Evolutionary conservation across 2,329 filamentous ascomycete genomes (phyloP), one percentile per base, ranked within the genome.

Genomic region (Colletotrichum spinosum): DNA sequence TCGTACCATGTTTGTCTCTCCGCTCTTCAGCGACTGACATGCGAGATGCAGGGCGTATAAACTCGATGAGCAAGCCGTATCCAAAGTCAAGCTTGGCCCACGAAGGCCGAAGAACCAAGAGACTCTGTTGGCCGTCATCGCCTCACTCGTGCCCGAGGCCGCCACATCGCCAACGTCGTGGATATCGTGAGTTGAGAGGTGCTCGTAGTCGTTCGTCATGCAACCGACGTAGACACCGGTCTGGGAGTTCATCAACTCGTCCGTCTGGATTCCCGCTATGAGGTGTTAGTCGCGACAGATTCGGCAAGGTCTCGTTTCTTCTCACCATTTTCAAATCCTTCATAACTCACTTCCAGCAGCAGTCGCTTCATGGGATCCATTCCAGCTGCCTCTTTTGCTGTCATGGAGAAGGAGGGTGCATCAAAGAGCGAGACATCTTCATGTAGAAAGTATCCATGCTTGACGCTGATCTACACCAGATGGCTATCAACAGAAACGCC

Each of bases 141-240:
- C 63, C 35, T 9, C 50, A 13, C 61, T 64, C 55, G 50, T 38
- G 1, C 55, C 55, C 2, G 61, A 60, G 2, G 61, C 61, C 13
- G 60, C 61, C 6, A 64, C 35, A 45, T 60, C 61, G n/a, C 82
- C 82, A 38, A 83, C 78, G 2, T 79, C 80, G 56, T 81, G 78
- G 2, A 78, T 70, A 58, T 84, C 82, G 44, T 79, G 74, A 33
- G 81, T 78, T 2, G 80, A 70, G 35, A 80, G 78, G 2, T 78
- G 77, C 68, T 82, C 79, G 65, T 85, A 85, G 68, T 85, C 83
- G 2, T 81, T 79, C 17, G 80, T 78, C 4, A 77, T 78, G 7
- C 79, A 79, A 3, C 83, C 84, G 4, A 85, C 73, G 65, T 84
- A 85, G 6, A 85, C 83, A 7, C 81, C 83, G n/a, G 83, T 80